Percentiles rank a stretch among this genome's conserved stretches.
Conservation (phyloP, 306 rosid genomes). For the Lagenaria siceraria region DNA sequence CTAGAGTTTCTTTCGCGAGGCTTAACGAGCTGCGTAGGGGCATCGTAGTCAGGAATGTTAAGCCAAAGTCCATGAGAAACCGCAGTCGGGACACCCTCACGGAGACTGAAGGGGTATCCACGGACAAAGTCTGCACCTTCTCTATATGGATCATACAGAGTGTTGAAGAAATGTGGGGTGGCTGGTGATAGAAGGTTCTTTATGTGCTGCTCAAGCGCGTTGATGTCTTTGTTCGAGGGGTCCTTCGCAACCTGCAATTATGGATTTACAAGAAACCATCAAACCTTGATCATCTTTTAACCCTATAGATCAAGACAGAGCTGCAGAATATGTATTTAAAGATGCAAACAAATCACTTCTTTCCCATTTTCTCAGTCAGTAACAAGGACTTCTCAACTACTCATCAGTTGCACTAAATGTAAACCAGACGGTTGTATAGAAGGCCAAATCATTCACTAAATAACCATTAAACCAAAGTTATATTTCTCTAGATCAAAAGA, state of each 20-base stretch:
- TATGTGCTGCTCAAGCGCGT: conserved; percentile 33
- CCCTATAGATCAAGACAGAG: neutral
- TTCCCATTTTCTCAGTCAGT: neutral
- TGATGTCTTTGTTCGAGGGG: conserved; percentile 28
- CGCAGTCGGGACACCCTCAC: conserved; percentile 63
- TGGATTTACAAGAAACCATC: neutral
- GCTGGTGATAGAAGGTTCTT: conserved; percentile 29
- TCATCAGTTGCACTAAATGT: neutral
- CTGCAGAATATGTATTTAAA: neutral
- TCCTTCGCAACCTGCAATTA: conserved; percentile 30
- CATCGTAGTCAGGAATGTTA: conserved; percentile 61
- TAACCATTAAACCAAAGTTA: neutral
- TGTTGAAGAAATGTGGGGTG: conserved; percentile 30
- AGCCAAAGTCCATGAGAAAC: conserved; percentile 70
- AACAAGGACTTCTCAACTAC: neutral
- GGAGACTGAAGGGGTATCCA: conserved; percentile 60
- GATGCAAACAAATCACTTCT: neutral
- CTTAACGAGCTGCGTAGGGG: conserved; percentile 37
- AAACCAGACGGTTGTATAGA: neutral
- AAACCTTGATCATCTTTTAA: neutral
- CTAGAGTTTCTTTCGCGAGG: conserved; percentile 41
- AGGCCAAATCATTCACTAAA: neutral
- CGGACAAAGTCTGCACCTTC: conserved; percentile 58
- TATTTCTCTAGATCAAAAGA: neutral
- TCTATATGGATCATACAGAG: conserved; percentile 25